A percentile compares a stretch with the other conserved stretches of the same genome.
These are phyloP conservation scores for Drechslerella dactyloides DNA, from an alignment of 2,329 filamentous ascomycete species.

Conservation along the genomic window DNA sequence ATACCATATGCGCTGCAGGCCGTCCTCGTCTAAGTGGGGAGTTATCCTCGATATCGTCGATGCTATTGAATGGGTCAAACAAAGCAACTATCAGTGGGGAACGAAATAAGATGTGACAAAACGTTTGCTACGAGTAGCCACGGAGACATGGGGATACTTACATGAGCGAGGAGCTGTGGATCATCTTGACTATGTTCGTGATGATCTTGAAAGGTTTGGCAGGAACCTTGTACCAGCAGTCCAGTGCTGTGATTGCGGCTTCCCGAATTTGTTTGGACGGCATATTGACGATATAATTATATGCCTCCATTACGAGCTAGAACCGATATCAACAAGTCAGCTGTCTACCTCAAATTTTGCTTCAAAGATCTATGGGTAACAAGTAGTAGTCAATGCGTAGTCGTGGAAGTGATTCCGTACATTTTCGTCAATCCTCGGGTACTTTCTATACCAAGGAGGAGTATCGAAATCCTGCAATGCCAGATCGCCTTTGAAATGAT, in stretches of 20 bases:
- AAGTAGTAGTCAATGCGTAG: neutral
- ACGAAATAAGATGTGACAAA: slow-evolving; percentile 1
- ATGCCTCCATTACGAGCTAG: slow-evolving; percentile 5
- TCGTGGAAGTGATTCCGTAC: neutral
- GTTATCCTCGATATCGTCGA: slow-evolving; percentile 20
- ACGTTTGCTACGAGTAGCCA: neutral
- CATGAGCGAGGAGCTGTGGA: slow-evolving; percentile 26
- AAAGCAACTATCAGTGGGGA: neutral
- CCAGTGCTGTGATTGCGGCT: slow-evolving; percentile 16
- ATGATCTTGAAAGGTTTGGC: slow-evolving; percentile 21
- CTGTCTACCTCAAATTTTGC: slow-evolving; percentile 1
- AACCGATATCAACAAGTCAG: slow-evolving; percentile 1
- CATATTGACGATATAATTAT: slow-evolving; percentile 11
- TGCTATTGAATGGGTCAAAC: neutral
- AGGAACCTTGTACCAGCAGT: slow-evolving; percentile 26
- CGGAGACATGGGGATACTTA: neutral
- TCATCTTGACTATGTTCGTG: slow-evolving; percentile 7
- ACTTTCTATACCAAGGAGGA: neutral
- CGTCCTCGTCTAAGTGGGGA: slow-evolving; percentile 5
- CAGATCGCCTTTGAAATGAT: neutral
- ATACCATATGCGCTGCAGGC: slow-evolving; percentile 19
- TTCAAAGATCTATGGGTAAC: neutral
- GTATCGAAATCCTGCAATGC: neutral
- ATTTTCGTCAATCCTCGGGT: neutral
- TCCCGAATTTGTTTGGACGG: slow-evolving; percentile 11